Conservation (phyloP, 257 asterid species). For the Osmanthus fragrans region DNA sequence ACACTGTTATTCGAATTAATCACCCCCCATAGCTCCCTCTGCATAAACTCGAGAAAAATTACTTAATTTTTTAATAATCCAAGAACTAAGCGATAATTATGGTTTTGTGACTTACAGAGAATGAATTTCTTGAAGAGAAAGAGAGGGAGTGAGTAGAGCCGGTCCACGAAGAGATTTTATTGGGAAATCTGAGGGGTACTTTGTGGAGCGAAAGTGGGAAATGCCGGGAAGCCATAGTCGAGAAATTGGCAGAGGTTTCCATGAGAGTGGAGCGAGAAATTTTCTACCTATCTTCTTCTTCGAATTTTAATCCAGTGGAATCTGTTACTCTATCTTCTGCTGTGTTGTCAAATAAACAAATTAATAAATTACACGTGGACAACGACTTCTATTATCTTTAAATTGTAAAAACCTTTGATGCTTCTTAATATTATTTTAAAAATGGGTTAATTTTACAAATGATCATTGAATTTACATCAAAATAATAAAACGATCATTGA, state of each 20-base stretch:
- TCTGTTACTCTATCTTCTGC: slow-evolving; percentile 2
- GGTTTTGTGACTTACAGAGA: slow-evolving; percentile 45
- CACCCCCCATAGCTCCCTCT: slow-evolving; percentile 74
- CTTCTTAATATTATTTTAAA: too few relatives aligned
- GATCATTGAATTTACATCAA: too few relatives aligned
- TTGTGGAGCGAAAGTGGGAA: slow-evolving; percentile 45
- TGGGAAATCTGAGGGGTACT: slow-evolving; percentile 29
- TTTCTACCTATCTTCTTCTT: slow-evolving; percentile 17
- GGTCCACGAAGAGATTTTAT: slow-evolving; percentile 40
- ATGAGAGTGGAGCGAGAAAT: slow-evolving; percentile 27
- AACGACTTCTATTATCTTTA: too few relatives aligned
- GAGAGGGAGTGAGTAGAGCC: slow-evolving; percentile 51
- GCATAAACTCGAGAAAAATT: slow-evolving; percentile 19
- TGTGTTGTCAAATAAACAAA: neutral
- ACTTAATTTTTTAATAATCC: neutral
- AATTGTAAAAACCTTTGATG: too few relatives aligned
- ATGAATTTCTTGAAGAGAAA: slow-evolving; percentile 55
- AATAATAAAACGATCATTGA: too few relatives aligned
- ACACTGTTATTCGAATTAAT: slow-evolving; percentile 42
- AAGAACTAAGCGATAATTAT: neutral
- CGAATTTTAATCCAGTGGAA: slow-evolving; percentile 21
- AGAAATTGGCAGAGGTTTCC: slow-evolving; percentile 59
- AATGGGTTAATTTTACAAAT: too few relatives aligned
- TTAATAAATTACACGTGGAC: neutral
- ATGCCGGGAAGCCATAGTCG: slow-evolving; percentile 68